A percentile compares a stretch with the other conserved stretches of the same genome.
These are phyloP conservation scores for Paecilomyces fulvus DNA, from an alignment of 2,329 filamentous ascomycete species.

Conservation along the genomic window DNA sequence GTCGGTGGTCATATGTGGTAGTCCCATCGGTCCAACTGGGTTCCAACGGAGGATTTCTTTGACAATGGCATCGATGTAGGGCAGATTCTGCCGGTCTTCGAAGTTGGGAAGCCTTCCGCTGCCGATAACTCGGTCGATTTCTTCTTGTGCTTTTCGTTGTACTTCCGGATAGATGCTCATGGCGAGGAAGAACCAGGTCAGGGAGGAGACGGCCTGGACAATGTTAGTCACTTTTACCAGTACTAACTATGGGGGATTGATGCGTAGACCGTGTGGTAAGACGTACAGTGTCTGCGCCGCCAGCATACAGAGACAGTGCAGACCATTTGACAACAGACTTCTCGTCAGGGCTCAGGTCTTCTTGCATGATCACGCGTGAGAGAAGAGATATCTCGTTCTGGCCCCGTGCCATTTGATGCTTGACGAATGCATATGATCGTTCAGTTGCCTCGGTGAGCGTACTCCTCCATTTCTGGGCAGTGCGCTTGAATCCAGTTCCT, in stretches of 20 bases:
- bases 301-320: constrained; percentile 34
- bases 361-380: constrained; percentile 28
- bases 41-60: constrained; percentile 31
- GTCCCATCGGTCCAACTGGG: constrained; percentile 24
- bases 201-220: constrained; percentile 32
- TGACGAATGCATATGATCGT: constrained; percentile 36
- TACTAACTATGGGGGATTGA: no score
- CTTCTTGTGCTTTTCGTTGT: constrained; percentile 41
- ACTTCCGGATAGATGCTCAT: constrained; percentile 46
- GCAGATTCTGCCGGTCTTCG: constrained; percentile 28
- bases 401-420: constrained; percentile 28
- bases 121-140: constrained; percentile 33
- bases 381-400: constrained; percentile 28
- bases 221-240: no score
- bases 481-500: constrained; percentile 37
- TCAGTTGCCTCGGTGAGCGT: constrained; percentile 24
- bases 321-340: constrained; percentile 35
- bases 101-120: constrained; percentile 24
- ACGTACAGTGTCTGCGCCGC: constrained; percentile 34
- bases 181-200: constrained; percentile 42
- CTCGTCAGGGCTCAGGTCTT: constrained; percentile 19
- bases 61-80: constrained; percentile 31
- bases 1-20: constrained; percentile 20
- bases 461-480: constrained; percentile 28
- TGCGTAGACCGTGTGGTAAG: no score